phyloP scores from a whole-genome alignment of 768 basidiomycete species.

The Psilocybe tampanensis region DNA sequence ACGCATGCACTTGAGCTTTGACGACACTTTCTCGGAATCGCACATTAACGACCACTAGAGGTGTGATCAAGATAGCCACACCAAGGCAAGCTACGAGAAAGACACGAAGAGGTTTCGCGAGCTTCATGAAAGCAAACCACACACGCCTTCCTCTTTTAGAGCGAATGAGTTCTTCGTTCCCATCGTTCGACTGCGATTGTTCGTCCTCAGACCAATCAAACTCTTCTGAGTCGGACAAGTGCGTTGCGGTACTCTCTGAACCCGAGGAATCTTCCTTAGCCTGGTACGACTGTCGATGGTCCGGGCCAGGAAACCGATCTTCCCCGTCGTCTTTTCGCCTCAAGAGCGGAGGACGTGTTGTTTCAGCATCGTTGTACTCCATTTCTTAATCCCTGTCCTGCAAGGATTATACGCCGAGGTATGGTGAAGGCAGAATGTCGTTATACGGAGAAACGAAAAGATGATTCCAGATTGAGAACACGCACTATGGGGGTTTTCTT shows the following conservation, averaged over 20 bases:
- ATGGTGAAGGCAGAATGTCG: background rate
- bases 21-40: slow-evolving; percentile 53
- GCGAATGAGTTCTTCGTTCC: slow-evolving; percentile 30
- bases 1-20: slow-evolving; percentile 58
- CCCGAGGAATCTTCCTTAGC: slow-evolving; percentile 27
- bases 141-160: slow-evolving; percentile 65
- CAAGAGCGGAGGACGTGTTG: background rate
- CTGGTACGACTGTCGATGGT: slow-evolving; percentile 5
- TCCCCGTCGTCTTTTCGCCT: slow-evolving; percentile 7
- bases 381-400: too few species aligned
- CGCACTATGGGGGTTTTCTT: too few species aligned
- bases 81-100: slow-evolving; percentile 62
- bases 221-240: slow-evolving; percentile 55
- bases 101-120: slow-evolving; percentile 60
- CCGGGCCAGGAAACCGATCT: slow-evolving; percentile 15
- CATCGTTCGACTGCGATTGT: slow-evolving; percentile 33
- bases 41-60: slow-evolving; percentile 67
- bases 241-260: slow-evolving; percentile 53
- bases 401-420: too few species aligned
- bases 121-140: slow-evolving; percentile 68
- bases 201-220: slow-evolving; percentile 78
- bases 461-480: too few species aligned
- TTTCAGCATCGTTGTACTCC: background rate
- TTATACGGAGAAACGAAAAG: background rate
- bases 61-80: slow-evolving; percentile 65